A percentile compares a stretch with the other conserved stretches of the same genome.
These are phyloP conservation scores for Hericium rajendrae DNA, from an alignment of 768 basidiomycete genomes.

Conservation along the genomic window DNA sequence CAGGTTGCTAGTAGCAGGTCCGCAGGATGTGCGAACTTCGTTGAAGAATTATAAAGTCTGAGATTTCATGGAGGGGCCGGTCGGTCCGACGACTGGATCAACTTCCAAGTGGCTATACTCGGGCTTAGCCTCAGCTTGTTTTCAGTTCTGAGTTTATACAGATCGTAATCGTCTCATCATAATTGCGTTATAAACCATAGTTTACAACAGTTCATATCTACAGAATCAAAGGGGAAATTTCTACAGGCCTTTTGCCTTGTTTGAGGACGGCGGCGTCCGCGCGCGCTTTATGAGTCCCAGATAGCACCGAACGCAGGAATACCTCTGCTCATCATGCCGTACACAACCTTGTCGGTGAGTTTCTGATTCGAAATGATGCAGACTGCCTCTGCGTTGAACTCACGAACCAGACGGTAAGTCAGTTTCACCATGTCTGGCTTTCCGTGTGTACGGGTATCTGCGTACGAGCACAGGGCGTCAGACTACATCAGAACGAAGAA, in stretches of 20 bases:
- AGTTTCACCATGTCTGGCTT: conserved; percentile 30
- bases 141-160: too few species aligned
- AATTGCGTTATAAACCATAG: not conserved
- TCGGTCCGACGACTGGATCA: too few species aligned
- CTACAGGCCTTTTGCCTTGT: not conserved
- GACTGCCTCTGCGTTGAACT: conserved; percentile 37
- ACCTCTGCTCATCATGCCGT: conserved; percentile 49
- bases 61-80: too few species aligned
- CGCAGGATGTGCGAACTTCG: too few species aligned
- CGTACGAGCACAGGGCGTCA: not conserved
- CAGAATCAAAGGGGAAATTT: not conserved
- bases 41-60: too few species aligned
- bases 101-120: too few species aligned
- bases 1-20: too few species aligned
- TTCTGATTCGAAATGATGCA: conserved; percentile 51
- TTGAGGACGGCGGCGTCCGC: too few species aligned
- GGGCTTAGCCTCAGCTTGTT: too few species aligned
- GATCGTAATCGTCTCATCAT: not conserved
- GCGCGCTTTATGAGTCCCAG: conserved; percentile 40
- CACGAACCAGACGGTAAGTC: conserved; percentile 25
- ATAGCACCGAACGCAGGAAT: conserved; percentile 56
- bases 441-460: conserved; percentile 26
- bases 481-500: not conserved
- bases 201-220: not conserved
- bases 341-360: conserved; percentile 46